A percentile compares a stretch with the other conserved stretches of the same genome.
Evolutionary conservation across 257 asterid species (phyloP).

Genomic region (Jacaranda mimosifolia): DNA sequence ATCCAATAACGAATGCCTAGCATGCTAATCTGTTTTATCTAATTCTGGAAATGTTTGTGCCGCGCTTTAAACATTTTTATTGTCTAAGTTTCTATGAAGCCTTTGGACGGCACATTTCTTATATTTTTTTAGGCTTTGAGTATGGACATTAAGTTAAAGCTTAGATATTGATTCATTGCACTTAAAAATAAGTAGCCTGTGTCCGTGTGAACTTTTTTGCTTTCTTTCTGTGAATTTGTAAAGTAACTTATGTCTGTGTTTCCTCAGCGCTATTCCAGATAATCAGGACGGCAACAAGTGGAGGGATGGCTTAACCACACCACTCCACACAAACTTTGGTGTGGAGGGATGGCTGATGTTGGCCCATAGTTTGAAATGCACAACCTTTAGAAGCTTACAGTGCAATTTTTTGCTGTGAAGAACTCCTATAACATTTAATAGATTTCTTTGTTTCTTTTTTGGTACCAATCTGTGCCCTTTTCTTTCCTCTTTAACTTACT

Average conservation of each 20-base stretch:
- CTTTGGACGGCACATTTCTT: too few relatives aligned
- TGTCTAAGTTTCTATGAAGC: too few relatives aligned
- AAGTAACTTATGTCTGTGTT: slow-evolving; percentile 1
- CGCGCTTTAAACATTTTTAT: neutral
- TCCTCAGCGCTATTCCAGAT: slow-evolving; percentile 87
- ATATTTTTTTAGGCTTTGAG: too few relatives aligned
- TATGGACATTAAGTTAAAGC: too few relatives aligned
- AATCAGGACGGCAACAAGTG: slow-evolving; percentile 91
- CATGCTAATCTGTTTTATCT: too few relatives aligned
- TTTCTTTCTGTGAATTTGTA: too few relatives aligned
- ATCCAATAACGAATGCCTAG: neutral
- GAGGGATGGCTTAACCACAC: slow-evolving; percentile 74
- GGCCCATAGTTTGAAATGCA: slow-evolving; percentile 37
- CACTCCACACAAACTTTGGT: neutral
- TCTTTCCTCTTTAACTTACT: neutral
- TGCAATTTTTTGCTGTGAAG: slow-evolving; percentile 14
- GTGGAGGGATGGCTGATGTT: slow-evolving; percentile 14
- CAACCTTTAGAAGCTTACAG: slow-evolving; percentile 8
- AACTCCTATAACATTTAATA: neutral
- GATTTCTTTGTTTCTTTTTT: neutral
- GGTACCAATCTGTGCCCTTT: neutral
- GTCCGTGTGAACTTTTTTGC: too few relatives aligned
- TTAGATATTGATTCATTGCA: too few relatives aligned
- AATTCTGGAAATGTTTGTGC: neutral
- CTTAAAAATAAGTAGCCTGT: too few relatives aligned